Evolutionary conservation across 208 protist genomes (phyloP).

Genomic region (Acanthamoeba comandoni): DNA sequence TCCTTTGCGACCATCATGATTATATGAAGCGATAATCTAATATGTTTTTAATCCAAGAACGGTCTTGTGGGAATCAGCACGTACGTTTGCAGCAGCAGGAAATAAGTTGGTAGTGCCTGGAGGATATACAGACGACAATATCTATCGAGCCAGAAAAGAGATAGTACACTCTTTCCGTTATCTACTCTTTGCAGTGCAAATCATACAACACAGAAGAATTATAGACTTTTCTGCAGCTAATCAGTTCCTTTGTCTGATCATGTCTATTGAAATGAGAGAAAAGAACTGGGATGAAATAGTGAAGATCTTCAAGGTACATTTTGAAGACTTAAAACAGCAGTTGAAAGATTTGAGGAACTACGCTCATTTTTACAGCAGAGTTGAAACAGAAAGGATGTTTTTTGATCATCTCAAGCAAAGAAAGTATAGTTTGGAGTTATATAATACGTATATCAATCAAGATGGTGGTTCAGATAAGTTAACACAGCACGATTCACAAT

Average conservation of each 20-base stretch:
- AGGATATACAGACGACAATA: conserved; percentile 34
- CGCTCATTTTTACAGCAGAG: conserved; percentile 24
- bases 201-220: conserved; percentile 10
- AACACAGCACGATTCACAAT: background rate
- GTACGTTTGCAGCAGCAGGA: conserved; percentile 32
- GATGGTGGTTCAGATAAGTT: background rate
- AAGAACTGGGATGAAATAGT: conserved; percentile 21
- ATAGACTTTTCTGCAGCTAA: conserved; percentile 30
- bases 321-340: conserved; percentile 29
- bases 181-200: conserved; percentile 61
- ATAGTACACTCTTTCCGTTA: conserved; percentile 59
- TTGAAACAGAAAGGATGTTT: conserved; percentile 48
- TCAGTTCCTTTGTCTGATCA: background rate
- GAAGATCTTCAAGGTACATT: background rate
- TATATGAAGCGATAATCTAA: conserved; percentile 13
- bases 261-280: background rate
- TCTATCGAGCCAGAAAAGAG: conserved; percentile 41
- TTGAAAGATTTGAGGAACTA: conserved; percentile 40
- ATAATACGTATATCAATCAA: background rate
- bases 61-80: conserved; percentile 46
- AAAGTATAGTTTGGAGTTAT: too few species aligned
- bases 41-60: background rate
- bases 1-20: background rate
- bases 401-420: conserved; percentile 2
- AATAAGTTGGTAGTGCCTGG: conserved; percentile 42